A percentile compares a stretch with the other conserved stretches of the same genome.
phyloP scores from a whole-genome alignment of 257 asterid species.

The Gentiana straminea region DNA sequence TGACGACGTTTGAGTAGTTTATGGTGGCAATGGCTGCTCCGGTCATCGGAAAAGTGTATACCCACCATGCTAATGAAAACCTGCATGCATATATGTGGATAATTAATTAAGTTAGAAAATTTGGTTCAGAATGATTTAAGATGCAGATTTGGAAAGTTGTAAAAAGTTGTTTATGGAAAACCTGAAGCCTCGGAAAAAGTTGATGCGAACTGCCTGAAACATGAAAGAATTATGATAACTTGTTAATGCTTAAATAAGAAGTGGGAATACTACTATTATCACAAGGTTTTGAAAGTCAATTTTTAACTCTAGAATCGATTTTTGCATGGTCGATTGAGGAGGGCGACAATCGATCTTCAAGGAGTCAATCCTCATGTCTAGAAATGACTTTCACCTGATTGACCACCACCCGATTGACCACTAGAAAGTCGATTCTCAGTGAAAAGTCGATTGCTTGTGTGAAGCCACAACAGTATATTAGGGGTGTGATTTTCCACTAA shows the following conservation, averaged over 20 bases:
- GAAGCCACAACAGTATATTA: no score
- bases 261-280: no score
- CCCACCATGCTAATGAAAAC: constrained; percentile 93
- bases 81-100: constrained; percentile 9
- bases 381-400: no score
- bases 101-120: background rate
- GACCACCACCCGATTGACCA: no score
- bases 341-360: no score
- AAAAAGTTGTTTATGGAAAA: background rate
- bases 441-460: no score
- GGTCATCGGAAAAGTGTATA: constrained; percentile 88
- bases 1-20: constrained; percentile 40
- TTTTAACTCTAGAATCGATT: background rate
- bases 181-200: constrained; percentile 87
- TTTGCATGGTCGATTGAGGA: background rate
- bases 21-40: constrained; percentile 70
- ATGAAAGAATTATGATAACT: background rate
- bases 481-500: no score
- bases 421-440: no score
- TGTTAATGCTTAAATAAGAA: constrained; percentile 7
- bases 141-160: background rate
- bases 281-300: background rate
- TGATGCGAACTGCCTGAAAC: constrained; percentile 67
- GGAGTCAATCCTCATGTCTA: no score
- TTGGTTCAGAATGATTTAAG: background rate